Base-by-base conservation (phyloP, 345 rosid genomes). In the Corchorus capsularis region DNA sequence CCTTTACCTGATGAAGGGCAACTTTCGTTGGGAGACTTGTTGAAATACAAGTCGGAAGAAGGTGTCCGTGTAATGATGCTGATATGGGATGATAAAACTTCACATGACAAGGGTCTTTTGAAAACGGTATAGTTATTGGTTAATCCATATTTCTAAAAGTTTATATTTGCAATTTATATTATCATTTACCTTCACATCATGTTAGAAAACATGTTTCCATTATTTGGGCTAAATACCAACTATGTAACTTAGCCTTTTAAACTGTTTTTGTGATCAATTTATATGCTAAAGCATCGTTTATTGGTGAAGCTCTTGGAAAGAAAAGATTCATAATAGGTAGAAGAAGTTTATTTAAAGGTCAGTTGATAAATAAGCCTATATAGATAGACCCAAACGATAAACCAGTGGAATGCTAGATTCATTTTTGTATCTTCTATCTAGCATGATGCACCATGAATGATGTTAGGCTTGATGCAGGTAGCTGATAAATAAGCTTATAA, bases 51-150 rank as follows among this genome's bases (percentile, higher is more conserved):
- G 82, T 91, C 95, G 1, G 83, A 89, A 61, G 91, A 91, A 91
- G 95, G 95, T 67, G 93, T 89, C 39, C 87, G 90, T 1, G 91
- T 91, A 69, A 74, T 84, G 43, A 1, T 91, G 85, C 79, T 91
- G 54, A 75, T 91, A 46, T 91, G 93, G 96, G 96, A 91, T 41
- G 93, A 91, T 64, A 91, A 89, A 79, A 91, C 96, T 73, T 91
- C 96, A 0, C 96, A 89, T 54, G 87, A 91, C 85, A 91, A 82
- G 69, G 75, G 82, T 17, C 85, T 83, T 8, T 63, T 91, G 62
- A 91, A 87, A 80, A 91, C 87, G 80, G 93, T 89, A 84, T 55
- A 7, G 45, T 20, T 79, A 50, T 1, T 22, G 46, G 53, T 53
- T 10, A 66, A 35, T 71, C 27, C 49, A 54, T 63, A 46, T 32